Percentiles rank a stretch among this genome's conserved stretches.
phyloP scores from a whole-genome alignment of 2,329 filamentous ascomycete genomes.

The Fusarium hostae region DNA sequence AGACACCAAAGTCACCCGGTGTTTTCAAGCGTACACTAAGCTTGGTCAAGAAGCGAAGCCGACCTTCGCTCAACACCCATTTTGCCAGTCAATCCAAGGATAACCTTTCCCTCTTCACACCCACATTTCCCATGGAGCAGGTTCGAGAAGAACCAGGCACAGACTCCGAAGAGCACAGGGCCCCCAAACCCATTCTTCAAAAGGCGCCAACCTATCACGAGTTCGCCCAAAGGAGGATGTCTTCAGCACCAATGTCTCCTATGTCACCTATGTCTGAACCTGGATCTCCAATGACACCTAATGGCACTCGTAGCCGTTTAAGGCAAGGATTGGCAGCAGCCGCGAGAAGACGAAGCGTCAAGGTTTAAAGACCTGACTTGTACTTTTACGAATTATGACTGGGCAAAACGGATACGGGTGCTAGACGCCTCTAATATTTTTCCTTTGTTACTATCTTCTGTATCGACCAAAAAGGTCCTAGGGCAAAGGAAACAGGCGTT shows the following conservation, averaged over 20 bases:
- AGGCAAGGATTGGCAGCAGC: slow-evolving; percentile 41
- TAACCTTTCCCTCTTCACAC: slow-evolving; percentile 43
- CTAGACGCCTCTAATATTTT: slow-evolving; percentile 36
- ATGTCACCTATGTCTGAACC: slow-evolving; percentile 45
- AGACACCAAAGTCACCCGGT: slow-evolving; percentile 55
- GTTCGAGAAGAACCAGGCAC: slow-evolving; percentile 47
- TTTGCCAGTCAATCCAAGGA: slow-evolving; percentile 51
- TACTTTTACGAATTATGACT: slow-evolving; percentile 41
- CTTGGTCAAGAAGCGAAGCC: slow-evolving; percentile 66
- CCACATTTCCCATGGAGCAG: slow-evolving; percentile 49
- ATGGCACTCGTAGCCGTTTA: slow-evolving; percentile 40
- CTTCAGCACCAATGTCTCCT: slow-evolving; percentile 43
- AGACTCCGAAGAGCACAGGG: slow-evolving; percentile 37
- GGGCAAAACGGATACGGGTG: slow-evolving; percentile 32
- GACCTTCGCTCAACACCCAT: slow-evolving; percentile 56
- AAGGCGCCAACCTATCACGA: slow-evolving; percentile 59
- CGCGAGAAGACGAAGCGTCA: slow-evolving; percentile 55
- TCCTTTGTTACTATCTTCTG: slow-evolving; percentile 34
- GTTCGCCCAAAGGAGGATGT: slow-evolving; percentile 57
- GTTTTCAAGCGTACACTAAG: slow-evolving; percentile 66
- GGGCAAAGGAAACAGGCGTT: slow-evolving; percentile 29
- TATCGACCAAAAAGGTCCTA: slow-evolving; percentile 28
- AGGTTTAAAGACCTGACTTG: slow-evolving; percentile 41
- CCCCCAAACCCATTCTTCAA: slow-evolving; percentile 38
- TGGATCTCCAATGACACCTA: slow-evolving; percentile 43